Conservation (phyloP, 495 filamentous ascomycete species). For the Neurospora africana region DNA sequence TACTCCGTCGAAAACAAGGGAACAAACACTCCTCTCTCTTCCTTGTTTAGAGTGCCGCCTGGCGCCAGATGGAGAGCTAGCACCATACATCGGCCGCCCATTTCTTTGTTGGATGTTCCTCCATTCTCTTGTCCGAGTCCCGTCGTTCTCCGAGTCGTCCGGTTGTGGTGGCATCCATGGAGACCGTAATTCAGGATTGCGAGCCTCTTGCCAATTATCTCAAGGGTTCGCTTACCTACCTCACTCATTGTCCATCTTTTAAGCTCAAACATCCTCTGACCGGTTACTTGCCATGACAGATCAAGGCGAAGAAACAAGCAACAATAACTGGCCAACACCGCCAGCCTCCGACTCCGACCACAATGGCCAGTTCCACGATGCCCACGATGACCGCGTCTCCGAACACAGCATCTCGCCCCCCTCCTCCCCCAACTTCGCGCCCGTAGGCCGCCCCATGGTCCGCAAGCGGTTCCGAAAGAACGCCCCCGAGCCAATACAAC, state of each 20-base stretch:
- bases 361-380: constrained; percentile 4
- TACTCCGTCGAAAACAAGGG: neutral
- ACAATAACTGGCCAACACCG: constrained; percentile 30
- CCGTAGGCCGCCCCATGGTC: constrained; percentile 58
- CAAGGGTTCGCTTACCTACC: constrained; percentile 54
- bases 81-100: constrained; percentile 4
- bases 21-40: constrained; percentile 2
- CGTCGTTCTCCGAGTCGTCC: neutral
- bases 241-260: constrained; percentile 1
- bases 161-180: constrained; percentile 49
- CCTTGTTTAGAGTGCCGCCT: constrained; percentile 6
- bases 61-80: constrained; percentile 23
- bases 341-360: constrained; percentile 27
- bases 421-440: constrained; percentile 54
- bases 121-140: neutral
- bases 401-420: constrained; percentile 32
- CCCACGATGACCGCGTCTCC: constrained; percentile 10
- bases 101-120: neutral
- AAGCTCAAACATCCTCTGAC: neutral
- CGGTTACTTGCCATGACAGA: constrained; percentile 15
- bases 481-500: constrained; percentile 49
- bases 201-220: constrained; percentile 89
- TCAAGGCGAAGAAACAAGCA: constrained; percentile 30
- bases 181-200: constrained; percentile 81
- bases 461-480: constrained; percentile 56